Base-by-base conservation (phyloP, 257 asterid genomes). In the Rauvolfia tetraphylla region DNA sequence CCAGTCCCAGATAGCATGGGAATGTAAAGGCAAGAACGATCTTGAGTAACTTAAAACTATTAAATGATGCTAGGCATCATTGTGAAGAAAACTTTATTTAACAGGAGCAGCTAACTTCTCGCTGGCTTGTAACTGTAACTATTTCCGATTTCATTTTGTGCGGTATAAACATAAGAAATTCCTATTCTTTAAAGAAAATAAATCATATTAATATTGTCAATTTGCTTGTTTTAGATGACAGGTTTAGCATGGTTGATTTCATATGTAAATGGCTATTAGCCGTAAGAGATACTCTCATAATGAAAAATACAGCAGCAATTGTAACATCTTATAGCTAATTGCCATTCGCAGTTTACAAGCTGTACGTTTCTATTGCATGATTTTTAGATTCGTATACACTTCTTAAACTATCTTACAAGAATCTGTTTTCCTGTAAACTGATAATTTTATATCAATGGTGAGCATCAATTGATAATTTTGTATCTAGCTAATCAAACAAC, bases 91-190 rank as follows among this genome's bases (percentile, higher is more conserved):
- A 85, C 81, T 49, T 58, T 36, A 44, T 68, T 83, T 80, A 41
- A 80, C 82, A 62, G 79, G 83, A 73, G 81, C 88, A 73, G 86
- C 90, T 81, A 85, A 84, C 87, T 82, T 74, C 89, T 83, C 79
- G 87, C 86, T 89, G 81, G 88, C 90, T 81, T 77, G 84, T 79
- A 78, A 74, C 48, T 59, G 67, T 74, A 78, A 71, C 81, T 68
- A 72, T 29, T 51, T 75, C 57, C 63, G 36, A 41, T 73, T 57
- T 59, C 74, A 23, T 34, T 76, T 44, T 83, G 72, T 68, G 61
- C 48, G 49, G 71, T 68, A 27, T 14, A 56, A 58, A 70, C 54
- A 10, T 41, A 29, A 44, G 12, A 5, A 12, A 31, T 57, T 54
- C 18, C 34, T 31, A 57, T 57, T 56, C 59, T 70, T 44, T 65